Evolutionary conservation across 371 early-diverging fungal genomes (phyloP), one percentile per base, ranked within the genome.

Genomic region (Entomophthora muscae): DNA sequence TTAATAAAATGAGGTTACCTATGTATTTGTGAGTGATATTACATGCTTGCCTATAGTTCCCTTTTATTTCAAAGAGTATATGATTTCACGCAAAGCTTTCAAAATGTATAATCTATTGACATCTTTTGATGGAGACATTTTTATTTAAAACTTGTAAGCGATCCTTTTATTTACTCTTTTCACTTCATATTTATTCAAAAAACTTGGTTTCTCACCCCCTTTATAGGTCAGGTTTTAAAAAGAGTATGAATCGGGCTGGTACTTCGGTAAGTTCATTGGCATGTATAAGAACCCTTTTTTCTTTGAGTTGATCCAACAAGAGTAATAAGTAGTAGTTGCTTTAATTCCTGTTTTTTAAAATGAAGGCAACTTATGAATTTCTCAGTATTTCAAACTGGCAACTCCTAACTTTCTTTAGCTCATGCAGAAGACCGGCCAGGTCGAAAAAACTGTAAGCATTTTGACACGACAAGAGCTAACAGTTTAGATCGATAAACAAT

Each of bases 181-280:
- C 17, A 42, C 17, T 42, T 42, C 17, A 42, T n/a, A n/a, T n/a
- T 42, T 42, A 42, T 10, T 42, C 42, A 42, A 5, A 5, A 10
- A 42, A 30, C 23, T 52, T 10, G n/a, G n/a, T n/a, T n/a, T n/a
- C n/a, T n/a, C n/a, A n/a, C n/a, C n/a, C n/a, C n/a, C n/a, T n/a
- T n/a, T n/a, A n/a, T 67, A 90, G 91, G 80, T 75, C 82, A 32
- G 90, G 90, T 12, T 81, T 93, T 68, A 86, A 86, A 68, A 93
- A 91, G 73, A 84, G 81, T 64, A 78, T 93, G 65, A 85, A 80
- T 70, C 75, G 91, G 63, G 90, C 91, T 22, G 84, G 90, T 53
- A 86, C 86, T 27, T 75, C 81, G 67, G 85, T 87, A 75, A 67
- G 70, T 53, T 26, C 51, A 33, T 65, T 64, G 54, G 60, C 61